A percentile compares a stretch with the other conserved stretches of the same genome.
Evolutionary conservation across 2,329 filamentous ascomycete genomes (phyloP).

Genomic region (Scedosporium apiospermum): DNA sequence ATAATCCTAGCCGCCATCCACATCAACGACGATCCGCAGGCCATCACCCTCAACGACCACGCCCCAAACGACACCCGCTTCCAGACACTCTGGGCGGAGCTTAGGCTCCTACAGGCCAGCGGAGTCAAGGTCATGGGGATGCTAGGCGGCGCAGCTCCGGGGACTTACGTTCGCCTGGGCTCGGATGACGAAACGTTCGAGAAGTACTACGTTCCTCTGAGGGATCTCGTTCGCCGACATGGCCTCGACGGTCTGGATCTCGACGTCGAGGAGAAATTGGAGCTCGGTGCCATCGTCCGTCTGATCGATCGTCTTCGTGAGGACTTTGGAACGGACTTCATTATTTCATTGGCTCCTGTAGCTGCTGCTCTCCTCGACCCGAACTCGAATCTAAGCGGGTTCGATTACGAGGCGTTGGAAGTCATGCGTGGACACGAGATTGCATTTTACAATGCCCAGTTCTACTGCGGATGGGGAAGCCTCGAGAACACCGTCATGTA

Average conservation of each 20-base stretch:
- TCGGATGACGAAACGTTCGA: slow-evolving; percentile 55
- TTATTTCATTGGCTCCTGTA: slow-evolving; percentile 75
- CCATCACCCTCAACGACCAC: slow-evolving; percentile 74
- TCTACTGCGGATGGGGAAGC: slow-evolving; percentile 83
- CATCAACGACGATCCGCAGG: slow-evolving; percentile 56
- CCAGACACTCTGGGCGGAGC: slow-evolving; percentile 68
- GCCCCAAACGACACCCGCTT: slow-evolving; percentile 58
- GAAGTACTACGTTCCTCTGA: slow-evolving; percentile 60
- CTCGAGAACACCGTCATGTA: slow-evolving; percentile 36
- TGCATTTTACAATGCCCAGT: slow-evolving; percentile 83
- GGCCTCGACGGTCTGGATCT: slow-evolving; percentile 63
- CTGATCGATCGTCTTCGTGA: slow-evolving; percentile 57
- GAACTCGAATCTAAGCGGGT: slow-evolving; percentile 62
- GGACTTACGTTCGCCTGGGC: slow-evolving; percentile 54
- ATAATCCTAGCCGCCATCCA: slow-evolving; percentile 82
- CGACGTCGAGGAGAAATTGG: slow-evolving; percentile 71
- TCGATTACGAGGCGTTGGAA: slow-evolving; percentile 70
- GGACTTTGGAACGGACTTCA: slow-evolving; percentile 61
- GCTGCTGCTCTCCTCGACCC: slow-evolving; percentile 57
- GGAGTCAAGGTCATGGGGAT: slow-evolving; percentile 78
- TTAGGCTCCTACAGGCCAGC: slow-evolving; percentile 57
- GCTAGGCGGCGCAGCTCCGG: slow-evolving; percentile 76
- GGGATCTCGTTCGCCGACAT: slow-evolving; percentile 51
- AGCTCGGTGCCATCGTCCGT: slow-evolving; percentile 54
- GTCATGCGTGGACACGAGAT: slow-evolving; percentile 55